Evolutionary conservation across 495 filamentous ascomycete genomes (phyloP).

Genomic region (Aspergillus conjunctus): DNA sequence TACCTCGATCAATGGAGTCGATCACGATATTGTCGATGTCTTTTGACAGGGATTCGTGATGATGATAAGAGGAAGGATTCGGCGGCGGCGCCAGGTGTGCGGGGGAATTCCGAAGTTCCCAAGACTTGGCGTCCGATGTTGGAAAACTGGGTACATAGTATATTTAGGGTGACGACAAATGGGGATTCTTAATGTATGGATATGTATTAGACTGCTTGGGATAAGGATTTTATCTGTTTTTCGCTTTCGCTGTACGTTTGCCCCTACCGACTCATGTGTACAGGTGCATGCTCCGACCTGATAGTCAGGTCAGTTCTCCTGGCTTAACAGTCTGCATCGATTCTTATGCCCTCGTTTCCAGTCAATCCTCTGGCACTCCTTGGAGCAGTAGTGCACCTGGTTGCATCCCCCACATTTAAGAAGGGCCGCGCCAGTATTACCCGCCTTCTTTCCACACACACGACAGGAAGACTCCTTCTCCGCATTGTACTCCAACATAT

Average conservation of each 20-base stretch:
- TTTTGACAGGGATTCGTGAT: neutral
- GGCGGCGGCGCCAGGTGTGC: neutral
- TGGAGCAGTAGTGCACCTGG: neutral
- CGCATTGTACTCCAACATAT: neutral
- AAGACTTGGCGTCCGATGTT: no score
- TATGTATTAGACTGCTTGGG: no score
- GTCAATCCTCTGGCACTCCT: conserved; percentile 3
- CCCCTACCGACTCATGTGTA: no score
- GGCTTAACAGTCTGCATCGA: neutral
- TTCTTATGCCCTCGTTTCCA: conserved; percentile 1
- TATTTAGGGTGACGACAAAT: no score
- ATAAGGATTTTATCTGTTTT: no score
- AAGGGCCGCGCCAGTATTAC: neutral
- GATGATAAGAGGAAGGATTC: neutral
- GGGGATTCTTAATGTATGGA: no score
- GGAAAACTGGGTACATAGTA: no score
- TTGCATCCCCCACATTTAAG: conserved; percentile 2
- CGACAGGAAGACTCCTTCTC: neutral
- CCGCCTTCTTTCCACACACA: neutral
- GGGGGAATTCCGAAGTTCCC: neutral
- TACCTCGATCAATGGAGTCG: no score
- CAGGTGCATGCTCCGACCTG: no score
- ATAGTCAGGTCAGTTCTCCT: no score
- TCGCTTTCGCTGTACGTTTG: no score
- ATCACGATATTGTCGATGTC: no score